phyloP scores from a whole-genome alignment of 106 monocot species.

The Gastrodia elata region DNA sequence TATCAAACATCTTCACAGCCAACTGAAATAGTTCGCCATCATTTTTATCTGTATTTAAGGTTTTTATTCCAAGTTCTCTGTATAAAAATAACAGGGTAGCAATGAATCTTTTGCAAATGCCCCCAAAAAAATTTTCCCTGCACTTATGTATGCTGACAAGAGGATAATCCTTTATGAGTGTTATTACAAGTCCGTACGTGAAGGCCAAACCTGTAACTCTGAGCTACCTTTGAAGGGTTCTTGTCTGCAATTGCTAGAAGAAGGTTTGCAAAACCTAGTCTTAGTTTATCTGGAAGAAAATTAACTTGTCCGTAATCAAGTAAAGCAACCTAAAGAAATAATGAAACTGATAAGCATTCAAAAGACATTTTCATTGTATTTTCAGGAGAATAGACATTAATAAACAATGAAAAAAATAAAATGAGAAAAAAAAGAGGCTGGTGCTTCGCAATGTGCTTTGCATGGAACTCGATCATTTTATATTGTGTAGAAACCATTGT shows the following conservation, averaged over 20 bases:
- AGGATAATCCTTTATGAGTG: background rate
- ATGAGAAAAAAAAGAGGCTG: background rate
- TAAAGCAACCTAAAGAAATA: constrained; percentile 47
- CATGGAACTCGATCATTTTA: background rate
- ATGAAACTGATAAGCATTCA: background rate
- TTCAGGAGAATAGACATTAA: background rate
- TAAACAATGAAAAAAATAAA: background rate
- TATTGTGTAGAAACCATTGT: background rate
- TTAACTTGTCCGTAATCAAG: constrained; percentile 79
- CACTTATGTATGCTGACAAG: background rate
- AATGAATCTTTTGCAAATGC: background rate
- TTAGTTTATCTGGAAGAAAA: constrained; percentile 50
- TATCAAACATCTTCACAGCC: constrained; percentile 73
- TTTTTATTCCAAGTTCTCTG: constrained; percentile 79
- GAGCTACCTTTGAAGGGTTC: constrained; percentile 26
- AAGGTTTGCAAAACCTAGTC: constrained; percentile 58
- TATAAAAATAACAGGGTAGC: background rate
- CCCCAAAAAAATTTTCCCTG: background rate
- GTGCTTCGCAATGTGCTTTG: background rate
- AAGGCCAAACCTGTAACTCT: constrained; percentile 42
- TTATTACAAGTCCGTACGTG: background rate
- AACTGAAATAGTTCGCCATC: constrained; percentile 39
- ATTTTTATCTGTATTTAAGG: constrained; percentile 21
- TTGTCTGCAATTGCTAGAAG: constrained; percentile 49
- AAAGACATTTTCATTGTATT: background rate